A percentile compares a stretch with the other conserved stretches of the same genome.
Conservation (phyloP, 2,329 filamentous ascomycete species). For the Dichotomopilus funicola region DNA sequence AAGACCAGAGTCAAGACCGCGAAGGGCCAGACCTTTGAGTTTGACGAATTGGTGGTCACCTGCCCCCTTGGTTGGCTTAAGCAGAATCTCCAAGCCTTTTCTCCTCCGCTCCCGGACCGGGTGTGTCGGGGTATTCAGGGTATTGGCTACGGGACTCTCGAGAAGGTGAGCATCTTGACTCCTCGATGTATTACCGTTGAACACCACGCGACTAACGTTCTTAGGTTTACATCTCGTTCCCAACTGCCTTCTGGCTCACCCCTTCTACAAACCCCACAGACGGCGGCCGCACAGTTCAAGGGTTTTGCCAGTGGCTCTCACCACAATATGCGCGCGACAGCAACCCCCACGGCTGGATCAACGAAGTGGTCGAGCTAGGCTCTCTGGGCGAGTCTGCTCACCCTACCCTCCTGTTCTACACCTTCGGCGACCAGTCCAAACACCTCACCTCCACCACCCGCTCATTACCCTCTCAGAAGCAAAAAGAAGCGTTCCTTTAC, state of each 20-base stretch:
- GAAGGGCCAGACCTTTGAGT: constrained; percentile 41
- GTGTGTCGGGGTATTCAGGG: constrained; percentile 55
- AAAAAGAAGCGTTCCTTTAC: constrained; percentile 50
- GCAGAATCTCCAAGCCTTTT: constrained; percentile 49
- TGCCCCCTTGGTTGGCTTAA: constrained; percentile 64
- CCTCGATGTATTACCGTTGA: neutral
- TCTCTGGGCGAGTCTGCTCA: constrained; percentile 48
- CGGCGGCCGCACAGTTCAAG: constrained; percentile 42
- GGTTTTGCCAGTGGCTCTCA: constrained; percentile 70
- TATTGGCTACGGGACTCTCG: constrained; percentile 63
- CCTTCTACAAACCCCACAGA: constrained; percentile 36
- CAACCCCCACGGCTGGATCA: constrained; percentile 62
- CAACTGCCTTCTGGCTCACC: constrained; percentile 64
- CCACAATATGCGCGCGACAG: constrained; percentile 59
- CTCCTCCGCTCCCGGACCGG: constrained; percentile 51
- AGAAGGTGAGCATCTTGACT: constrained; percentile 49
- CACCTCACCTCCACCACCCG: constrained; percentile 44
- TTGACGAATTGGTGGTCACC: constrained; percentile 65
- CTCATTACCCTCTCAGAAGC: constrained; percentile 36
- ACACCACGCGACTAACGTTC: neutral
- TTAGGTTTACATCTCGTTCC: constrained; percentile 61
- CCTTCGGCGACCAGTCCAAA: constrained; percentile 55
- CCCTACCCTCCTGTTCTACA: constrained; percentile 81
- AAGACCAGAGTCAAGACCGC: constrained; percentile 41
- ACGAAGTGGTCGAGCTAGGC: constrained; percentile 71